Evolutionary conservation across 441 rosid species (phyloP), one percentile per base, ranked within the genome.

Genomic region (Pelargonium citronellum): DNA sequence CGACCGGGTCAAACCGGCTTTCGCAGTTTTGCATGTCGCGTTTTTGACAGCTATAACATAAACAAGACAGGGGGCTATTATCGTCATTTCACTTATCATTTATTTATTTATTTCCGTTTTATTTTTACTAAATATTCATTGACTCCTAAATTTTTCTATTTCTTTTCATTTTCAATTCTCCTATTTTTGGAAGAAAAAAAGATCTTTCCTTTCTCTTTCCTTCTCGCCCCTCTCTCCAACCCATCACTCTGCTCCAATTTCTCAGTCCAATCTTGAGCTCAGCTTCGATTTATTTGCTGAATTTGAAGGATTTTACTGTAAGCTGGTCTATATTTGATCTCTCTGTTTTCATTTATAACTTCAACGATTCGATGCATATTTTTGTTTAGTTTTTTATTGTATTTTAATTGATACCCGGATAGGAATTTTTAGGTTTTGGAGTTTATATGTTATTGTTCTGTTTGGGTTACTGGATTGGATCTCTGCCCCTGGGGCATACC

Each of bases 241-340:
- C 16, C 15, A 12, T 53, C 60, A 53, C 60, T 53, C 20, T 53
- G 60, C 60, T 53, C 19, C 17, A 53, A 53, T 53, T 53, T n/a
- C 60, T 5, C 44, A 5, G 60, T 53, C 60, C 60, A 53, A 53
- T n/a, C 2, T 15, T 5, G 7, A n/a, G 22, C 60, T 53, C 60
- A n/a, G 58, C 58, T 51, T 1, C 15, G 17, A 51, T n/a, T 37
- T 8, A 39, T 39, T 7, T 39, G 69, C 57, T 51, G 57, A 51
- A 51, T 51, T 51, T 51, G 57, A 13, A 51, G 57, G 57, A 51
- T 51, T 60, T 60, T 22, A 7, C 64, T 22, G 64, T 60, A 60
- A 60, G 64, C n/a, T 24, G 64, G 13, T 60, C 63, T 60, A 34
- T 60, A 9, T 60, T 19, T 20, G 27, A 60, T 60, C 27, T 24